Evolutionary conservation across 192 early-diverging fungal species (phyloP), one percentile per base, ranked within the genome.

Genomic region (Linnemannia zychae): DNA sequence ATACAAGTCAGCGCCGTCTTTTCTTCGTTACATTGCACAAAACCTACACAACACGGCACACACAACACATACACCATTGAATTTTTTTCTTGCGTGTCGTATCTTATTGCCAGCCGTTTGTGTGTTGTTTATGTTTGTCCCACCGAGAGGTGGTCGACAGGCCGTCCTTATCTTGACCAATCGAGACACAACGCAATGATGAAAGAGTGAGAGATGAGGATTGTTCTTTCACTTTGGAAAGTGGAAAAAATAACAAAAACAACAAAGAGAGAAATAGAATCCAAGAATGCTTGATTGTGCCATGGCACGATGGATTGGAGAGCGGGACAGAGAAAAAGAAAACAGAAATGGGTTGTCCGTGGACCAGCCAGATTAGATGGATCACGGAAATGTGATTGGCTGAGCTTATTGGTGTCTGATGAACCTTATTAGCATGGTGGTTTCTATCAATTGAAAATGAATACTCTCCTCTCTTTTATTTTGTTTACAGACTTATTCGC

Each of bases 321-420:
- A 28, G 53, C 4, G 67, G 4, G 66, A 28, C 34, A 34, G 3
- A 52, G 49, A 11, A 3, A 47, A 6, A 50, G 33, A 72, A 28
- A 22, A 37, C 9, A 48, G 33, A 72, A 47, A 38, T 66, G 28
- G 36, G 53, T 77, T 71, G 75, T 74, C 72, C 71, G 81, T 78
- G 71, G 76, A 57, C 53, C 52, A 60, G 37, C 20, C 16, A 78
- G 81, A 83, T 83, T 83, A 83, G 81, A 83, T 83, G 81, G 74
- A 74, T 65, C 76, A 83, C 78, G 60, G 15, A 3, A n/a, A 78
- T 83, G 33, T 78, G 65, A 83, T 83, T 83, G 81, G 81, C 67
- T 9, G 72, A 75, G 67, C 68, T 46, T 36, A 38, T 63, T 50
- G 28, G 80, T 81, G 50, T 28, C 57, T 71, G 53, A 71, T 4